These are phyloP conservation scores for Pseudotulostoma volvatum DNA, from an alignment of 495 filamentous ascomycete genomes.

Conservation along the genomic window DNA sequence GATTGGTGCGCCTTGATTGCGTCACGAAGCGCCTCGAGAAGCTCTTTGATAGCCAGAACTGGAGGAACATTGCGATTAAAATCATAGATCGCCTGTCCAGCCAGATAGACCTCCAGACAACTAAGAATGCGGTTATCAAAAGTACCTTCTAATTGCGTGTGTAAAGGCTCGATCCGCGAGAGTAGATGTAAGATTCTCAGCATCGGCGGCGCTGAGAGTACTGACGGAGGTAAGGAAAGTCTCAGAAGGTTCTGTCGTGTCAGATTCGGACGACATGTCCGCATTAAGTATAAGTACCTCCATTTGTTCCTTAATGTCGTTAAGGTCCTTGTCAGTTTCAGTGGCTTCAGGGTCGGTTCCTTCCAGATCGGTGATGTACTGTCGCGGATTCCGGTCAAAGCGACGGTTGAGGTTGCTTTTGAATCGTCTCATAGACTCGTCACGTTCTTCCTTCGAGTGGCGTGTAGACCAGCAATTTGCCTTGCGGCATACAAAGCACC, in stretches of 20 bases:
- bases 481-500: not conserved
- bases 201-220: not conserved
- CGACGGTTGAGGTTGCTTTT: not conserved
- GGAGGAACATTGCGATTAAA: too few relatives aligned
- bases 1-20: too few relatives aligned
- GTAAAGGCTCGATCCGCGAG: not conserved
- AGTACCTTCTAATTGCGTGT: not conserved
- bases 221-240: not conserved
- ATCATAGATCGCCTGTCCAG: too few relatives aligned
- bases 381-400: not conserved
- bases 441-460: not conserved
- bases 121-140: too few relatives aligned
- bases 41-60: too few relatives aligned
- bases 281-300: not conserved
- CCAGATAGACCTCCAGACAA: too few relatives aligned
- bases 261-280: too few relatives aligned
- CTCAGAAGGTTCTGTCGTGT: too few relatives aligned
- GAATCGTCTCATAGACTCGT: not conserved
- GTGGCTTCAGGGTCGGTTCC: not conserved
- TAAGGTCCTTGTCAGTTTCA: not conserved
- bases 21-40: too few relatives aligned
- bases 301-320: not conserved
- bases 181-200: not conserved
- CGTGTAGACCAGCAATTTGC: constrained; percentile 1
- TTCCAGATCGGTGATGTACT: not conserved